These are phyloP conservation scores for Nicotiana knightiana DNA, from an alignment of 257 asterid species.

Conservation along the genomic window DNA sequence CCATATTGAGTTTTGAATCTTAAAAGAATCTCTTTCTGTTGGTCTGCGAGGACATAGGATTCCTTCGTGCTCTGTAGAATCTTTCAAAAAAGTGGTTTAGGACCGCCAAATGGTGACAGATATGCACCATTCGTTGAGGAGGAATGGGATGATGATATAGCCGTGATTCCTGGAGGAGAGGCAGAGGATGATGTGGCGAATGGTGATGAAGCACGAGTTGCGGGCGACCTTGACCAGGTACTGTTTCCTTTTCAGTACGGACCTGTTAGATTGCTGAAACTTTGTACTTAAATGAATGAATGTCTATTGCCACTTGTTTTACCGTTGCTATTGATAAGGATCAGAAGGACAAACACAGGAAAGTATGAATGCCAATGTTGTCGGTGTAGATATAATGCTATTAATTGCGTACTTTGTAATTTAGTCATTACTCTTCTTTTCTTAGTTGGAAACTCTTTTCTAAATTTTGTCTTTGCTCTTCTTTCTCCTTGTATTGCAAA, in stretches of 20 bases:
- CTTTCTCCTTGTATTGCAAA: neutral
- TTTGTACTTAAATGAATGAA: neutral
- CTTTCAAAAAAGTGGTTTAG: slow-evolving; percentile 90
- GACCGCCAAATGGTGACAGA: slow-evolving; percentile 91
- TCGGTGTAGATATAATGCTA: neutral
- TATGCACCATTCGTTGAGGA: slow-evolving; percentile 96
- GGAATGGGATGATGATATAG: slow-evolving; percentile 82
- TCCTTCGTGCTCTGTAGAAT: slow-evolving; percentile 94
- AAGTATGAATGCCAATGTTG: neutral
- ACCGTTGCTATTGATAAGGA: neutral
- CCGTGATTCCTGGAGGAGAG: slow-evolving; percentile 46
- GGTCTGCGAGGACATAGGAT: slow-evolving; percentile 57
- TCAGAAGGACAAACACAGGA: neutral
- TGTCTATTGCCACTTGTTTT: neutral
- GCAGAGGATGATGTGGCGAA: slow-evolving; percentile 51
- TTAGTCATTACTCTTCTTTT: neutral
- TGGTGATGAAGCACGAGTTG: slow-evolving; percentile 51
- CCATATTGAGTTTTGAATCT: slow-evolving; percentile 20
- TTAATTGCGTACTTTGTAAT: neutral
- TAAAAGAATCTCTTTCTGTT: slow-evolving; percentile 22
- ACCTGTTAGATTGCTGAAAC: neutral
- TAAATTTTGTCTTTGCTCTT: neutral
- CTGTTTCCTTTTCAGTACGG: neutral
- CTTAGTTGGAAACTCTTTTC: neutral
- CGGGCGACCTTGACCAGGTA: slow-evolving; percentile 48